A percentile compares a stretch with the other conserved stretches of the same genome.
phyloP scores from a whole-genome alignment of 768 basidiomycete genomes.

The Leucocoprinus birnbaumii region DNA sequence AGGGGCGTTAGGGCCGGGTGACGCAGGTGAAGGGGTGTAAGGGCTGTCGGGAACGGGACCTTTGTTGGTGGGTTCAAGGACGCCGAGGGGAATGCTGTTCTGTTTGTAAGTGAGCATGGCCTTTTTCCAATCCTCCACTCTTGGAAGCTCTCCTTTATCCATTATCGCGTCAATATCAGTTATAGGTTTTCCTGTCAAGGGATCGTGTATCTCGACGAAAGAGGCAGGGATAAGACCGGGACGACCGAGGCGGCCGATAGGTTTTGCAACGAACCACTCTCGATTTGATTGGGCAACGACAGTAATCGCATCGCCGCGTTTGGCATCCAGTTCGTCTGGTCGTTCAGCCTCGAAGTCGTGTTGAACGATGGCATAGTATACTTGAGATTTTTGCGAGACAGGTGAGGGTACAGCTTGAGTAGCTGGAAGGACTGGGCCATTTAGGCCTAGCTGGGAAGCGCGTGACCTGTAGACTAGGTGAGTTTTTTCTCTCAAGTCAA shows the following conservation, averaged over 20 bases:
- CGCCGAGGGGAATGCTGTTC: slow-evolving; percentile 91
- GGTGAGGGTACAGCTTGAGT: slow-evolving; percentile 19
- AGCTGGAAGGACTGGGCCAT: slow-evolving; percentile 11
- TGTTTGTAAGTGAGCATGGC: slow-evolving; percentile 95
- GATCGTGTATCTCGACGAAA: slow-evolving; percentile 96
- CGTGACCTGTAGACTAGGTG: slow-evolving; percentile 31
- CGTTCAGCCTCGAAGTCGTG: slow-evolving; percentile 97
- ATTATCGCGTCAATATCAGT: slow-evolving; percentile 75
- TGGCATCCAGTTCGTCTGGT: slow-evolving; percentile 94
- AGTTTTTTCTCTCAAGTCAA: slow-evolving; percentile 12
- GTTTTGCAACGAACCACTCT: slow-evolving; percentile 99
- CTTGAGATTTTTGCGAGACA: slow-evolving; percentile 45
- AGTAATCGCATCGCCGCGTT: slow-evolving; percentile 89
- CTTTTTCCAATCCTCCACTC: slow-evolving; percentile 99
- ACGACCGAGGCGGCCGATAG: slow-evolving; percentile 90
- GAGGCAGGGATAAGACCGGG: slow-evolving; percentile 97
- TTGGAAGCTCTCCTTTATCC: slow-evolving; percentile 84
- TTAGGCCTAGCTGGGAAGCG: slow-evolving; percentile 35
- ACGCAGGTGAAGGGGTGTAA: slow-evolving; percentile 23
- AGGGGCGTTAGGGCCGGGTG: slow-evolving; percentile 29
- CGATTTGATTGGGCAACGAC: slow-evolving; percentile 99
- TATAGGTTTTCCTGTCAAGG: slow-evolving; percentile 77
- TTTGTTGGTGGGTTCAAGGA: slow-evolving; percentile 62
- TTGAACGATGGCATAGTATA: slow-evolving; percentile 91
- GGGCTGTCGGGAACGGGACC: slow-evolving; percentile 43